phyloP scores from a whole-genome alignment of 2,329 filamentous ascomycete genomes.

The Sphaceloma murrayae region DNA sequence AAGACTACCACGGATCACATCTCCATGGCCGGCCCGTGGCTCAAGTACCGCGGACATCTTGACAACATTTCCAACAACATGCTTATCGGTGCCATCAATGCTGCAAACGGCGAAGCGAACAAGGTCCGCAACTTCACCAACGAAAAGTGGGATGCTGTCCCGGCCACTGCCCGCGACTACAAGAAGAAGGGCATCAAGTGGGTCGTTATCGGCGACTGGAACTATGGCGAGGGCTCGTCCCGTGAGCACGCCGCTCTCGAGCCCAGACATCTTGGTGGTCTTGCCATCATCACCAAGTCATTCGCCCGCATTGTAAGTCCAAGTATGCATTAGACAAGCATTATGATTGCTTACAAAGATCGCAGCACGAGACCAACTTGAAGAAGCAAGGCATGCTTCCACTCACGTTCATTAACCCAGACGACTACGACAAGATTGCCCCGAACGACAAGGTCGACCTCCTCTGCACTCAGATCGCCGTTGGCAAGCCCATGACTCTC shows the following conservation, averaged over 20 bases:
- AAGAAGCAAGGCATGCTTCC: conserved; percentile 99
- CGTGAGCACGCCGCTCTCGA: conserved; percentile 98
- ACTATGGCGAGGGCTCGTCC: conserved; percentile 96
- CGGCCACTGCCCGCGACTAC: conserved; percentile 92
- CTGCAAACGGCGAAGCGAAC: conserved; percentile 93
- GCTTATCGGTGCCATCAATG: conserved; percentile 94
- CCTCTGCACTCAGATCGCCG: conserved; percentile 75
- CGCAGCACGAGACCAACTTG: conserved; percentile 91
- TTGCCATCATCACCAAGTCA: conserved; percentile 89
- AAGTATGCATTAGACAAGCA: background rate
- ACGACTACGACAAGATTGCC: conserved; percentile 95
- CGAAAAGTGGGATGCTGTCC: conserved; percentile 77
- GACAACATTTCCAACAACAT: conserved; percentile 99
- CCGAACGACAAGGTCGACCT: conserved; percentile 89
- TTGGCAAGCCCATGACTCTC: conserved; percentile 88
- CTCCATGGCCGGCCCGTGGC: conserved; percentile 65
- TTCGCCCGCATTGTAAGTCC: conserved; percentile 78
- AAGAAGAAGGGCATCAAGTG: conserved; percentile 93
- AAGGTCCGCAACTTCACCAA: conserved; percentile 88
- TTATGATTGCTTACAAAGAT: conserved; percentile 17
- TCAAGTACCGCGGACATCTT: conserved; percentile 97
- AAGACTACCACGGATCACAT: conserved; percentile 98
- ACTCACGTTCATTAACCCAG: conserved; percentile 85
- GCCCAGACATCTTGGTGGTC: conserved; percentile 90
- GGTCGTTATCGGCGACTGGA: conserved; percentile 99